These are phyloP conservation scores for Fagus crenata DNA, from an alignment of 306 rosid genomes.

Conservation along the genomic window DNA sequence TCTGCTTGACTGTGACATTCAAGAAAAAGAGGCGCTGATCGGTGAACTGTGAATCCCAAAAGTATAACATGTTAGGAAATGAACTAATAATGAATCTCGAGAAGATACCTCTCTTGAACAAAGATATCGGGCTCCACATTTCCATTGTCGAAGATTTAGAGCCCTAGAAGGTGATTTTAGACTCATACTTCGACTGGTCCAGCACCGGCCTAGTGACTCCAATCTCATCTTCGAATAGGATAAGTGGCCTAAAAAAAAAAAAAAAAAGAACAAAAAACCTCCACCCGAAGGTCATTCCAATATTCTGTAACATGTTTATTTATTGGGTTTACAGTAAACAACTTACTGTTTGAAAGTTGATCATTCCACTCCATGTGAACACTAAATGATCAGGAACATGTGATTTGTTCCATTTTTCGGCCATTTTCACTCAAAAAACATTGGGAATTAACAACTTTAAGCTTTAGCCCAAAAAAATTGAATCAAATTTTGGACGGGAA, in stretches of 20 bases:
- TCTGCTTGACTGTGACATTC: too few relatives aligned
- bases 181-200: not conserved
- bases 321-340: not conserved
- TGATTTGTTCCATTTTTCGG: not conserved
- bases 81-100: not conserved
- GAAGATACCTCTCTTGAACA: not conserved
- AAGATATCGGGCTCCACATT: not conserved
- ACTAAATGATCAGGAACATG: not conserved
- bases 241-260: not conserved
- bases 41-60: not conserved
- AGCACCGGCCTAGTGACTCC: slow-evolving; percentile 5
- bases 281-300: not conserved
- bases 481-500: too few relatives aligned
- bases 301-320: not conserved
- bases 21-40: not conserved
- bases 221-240: not conserved
- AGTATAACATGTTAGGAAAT: not conserved
- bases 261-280: not conserved
- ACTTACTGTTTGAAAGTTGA: not conserved
- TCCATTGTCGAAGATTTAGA: not conserved
- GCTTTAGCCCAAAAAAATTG: too few relatives aligned
- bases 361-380: not conserved
- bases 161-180: slow-evolving; percentile 5
- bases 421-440: too few relatives aligned
- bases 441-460: too few relatives aligned